These are phyloP conservation scores for Fusarium sambucinum DNA, from an alignment of 2,329 filamentous ascomycete species.

Conservation along the genomic window DNA sequence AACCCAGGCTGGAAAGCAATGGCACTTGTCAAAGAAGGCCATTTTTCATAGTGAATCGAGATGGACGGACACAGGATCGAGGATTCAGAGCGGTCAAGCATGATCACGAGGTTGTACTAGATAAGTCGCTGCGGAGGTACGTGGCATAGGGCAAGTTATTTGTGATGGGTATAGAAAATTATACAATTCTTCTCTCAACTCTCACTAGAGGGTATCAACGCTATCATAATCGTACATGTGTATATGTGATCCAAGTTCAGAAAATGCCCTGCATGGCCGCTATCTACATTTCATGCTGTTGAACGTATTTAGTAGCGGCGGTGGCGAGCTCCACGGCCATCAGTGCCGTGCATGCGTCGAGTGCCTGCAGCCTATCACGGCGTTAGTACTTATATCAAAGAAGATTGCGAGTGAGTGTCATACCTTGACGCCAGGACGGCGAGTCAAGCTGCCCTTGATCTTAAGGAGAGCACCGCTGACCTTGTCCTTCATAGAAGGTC, in stretches of 20 bases:
- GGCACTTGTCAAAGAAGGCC: not conserved
- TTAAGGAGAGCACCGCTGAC: conserved; percentile 80
- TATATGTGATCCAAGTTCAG: not conserved
- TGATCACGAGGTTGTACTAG: conserved; percentile 33
- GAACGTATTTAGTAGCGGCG: conserved; percentile 35
- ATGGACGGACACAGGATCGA: not conserved
- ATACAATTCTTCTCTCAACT: conserved; percentile 35
- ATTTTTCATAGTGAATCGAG: conserved; percentile 7
- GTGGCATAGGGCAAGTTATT: conserved; percentile 10
- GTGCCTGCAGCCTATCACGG: conserved; percentile 75
- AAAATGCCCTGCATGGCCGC: conserved; percentile 22
- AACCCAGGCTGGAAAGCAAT: not conserved
- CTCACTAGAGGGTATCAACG: conserved; percentile 32
- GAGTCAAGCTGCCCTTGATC: conserved; percentile 76
- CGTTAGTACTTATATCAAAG: conserved; percentile 2
- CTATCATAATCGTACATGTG: conserved; percentile 42
- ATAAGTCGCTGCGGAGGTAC: conserved; percentile 28
- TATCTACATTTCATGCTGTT: not conserved
- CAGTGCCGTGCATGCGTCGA: conserved; percentile 79
- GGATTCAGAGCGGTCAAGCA: not conserved
- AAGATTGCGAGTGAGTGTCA: conserved; percentile 5
- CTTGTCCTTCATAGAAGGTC: conserved; percentile 79
- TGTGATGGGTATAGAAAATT: conserved; percentile 22
- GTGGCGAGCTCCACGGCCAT: conserved; percentile 70
- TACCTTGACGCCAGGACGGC: conserved; percentile 78